Percentiles rank a stretch among this genome's conserved stretches.
These are phyloP conservation scores for Colletotrichum tabaci DNA, from an alignment of 2,329 filamentous ascomycete species.

Conservation along the genomic window DNA sequence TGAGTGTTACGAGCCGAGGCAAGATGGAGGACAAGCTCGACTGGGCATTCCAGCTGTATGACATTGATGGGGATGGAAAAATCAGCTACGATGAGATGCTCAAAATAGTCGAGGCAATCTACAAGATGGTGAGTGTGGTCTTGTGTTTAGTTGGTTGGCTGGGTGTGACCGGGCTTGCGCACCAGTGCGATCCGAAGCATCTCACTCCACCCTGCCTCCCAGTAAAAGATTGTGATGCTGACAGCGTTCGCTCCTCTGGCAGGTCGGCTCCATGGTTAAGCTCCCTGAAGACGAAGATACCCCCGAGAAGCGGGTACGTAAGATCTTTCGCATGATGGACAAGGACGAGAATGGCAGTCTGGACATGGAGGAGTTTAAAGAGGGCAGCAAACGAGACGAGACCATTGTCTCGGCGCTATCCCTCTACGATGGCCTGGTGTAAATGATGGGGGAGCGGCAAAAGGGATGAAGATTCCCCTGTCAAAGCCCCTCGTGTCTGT, in stretches of 20 bases:
- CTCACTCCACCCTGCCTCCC: neutral
- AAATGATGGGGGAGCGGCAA: constrained; percentile 40
- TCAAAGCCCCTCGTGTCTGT: constrained; percentile 3
- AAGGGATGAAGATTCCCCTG: neutral
- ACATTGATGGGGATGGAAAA: constrained; percentile 98
- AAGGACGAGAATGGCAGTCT: constrained; percentile 99
- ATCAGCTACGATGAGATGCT: constrained; percentile 99
- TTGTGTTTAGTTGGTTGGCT: neutral
- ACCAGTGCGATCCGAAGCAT: neutral
- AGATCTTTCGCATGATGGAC: constrained; percentile 99
- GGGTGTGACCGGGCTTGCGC: neutral
- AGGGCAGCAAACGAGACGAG: constrained; percentile 98
- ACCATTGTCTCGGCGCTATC: constrained; percentile 98
- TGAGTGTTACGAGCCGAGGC: constrained; percentile 95
- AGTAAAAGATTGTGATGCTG: neutral
- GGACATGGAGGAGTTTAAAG: constrained; percentile 98
- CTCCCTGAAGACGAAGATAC: constrained; percentile 98
- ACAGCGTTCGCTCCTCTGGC: constrained; percentile 16
- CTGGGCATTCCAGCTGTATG: constrained; percentile 99
- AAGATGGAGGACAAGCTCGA: constrained; percentile 99
- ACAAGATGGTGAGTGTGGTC: constrained; percentile 87
- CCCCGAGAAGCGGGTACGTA: constrained; percentile 96
- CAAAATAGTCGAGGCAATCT: constrained; percentile 98
- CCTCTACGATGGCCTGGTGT: constrained; percentile 96
- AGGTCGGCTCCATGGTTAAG: constrained; percentile 99